Percentiles rank a stretch among this genome's conserved stretches.
phyloP scores from a whole-genome alignment of 352 stramenopile genomes.

The Lagenidium giganteum region DNA sequence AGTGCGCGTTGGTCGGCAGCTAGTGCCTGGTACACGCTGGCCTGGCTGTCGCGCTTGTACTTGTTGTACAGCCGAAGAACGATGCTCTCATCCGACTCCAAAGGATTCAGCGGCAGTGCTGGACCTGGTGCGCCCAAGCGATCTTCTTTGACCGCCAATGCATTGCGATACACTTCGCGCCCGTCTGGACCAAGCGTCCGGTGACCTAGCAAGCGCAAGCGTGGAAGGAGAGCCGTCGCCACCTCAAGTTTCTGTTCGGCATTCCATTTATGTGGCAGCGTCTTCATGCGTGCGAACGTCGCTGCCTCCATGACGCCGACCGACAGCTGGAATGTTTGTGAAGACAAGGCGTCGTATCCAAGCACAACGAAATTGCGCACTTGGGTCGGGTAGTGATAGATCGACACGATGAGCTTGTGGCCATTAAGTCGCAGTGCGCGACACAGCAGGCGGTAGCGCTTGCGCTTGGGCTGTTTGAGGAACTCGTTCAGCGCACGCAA shows the following conservation, averaged over 20 bases:
- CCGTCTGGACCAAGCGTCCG: neutral
- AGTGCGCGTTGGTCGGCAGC: slow-evolving; percentile 21
- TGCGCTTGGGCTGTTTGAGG: slow-evolving; percentile 34
- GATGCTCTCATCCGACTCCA: slow-evolving; percentile 17
- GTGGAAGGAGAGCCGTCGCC: slow-evolving; percentile 26
- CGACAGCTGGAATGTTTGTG: slow-evolving; percentile 27
- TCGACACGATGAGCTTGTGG: slow-evolving; percentile 40
- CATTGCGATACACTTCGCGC: slow-evolving; percentile 19
- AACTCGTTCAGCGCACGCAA: slow-evolving; percentile 36
- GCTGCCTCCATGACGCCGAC: slow-evolving; percentile 41
- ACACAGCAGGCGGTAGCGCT: slow-evolving; percentile 41
- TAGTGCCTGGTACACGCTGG: no score
- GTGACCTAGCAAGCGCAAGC: slow-evolving; percentile 25
- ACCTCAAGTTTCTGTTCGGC: slow-evolving; percentile 38
- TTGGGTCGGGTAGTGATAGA: slow-evolving; percentile 58
- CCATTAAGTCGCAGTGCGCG: slow-evolving; percentile 27
- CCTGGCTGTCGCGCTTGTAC: slow-evolving; percentile 27
- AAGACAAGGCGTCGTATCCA: slow-evolving; percentile 43
- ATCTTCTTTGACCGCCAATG: slow-evolving; percentile 29
- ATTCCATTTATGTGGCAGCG: slow-evolving; percentile 37
- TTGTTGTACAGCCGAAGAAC: no score
- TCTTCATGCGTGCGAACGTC: slow-evolving; percentile 25
- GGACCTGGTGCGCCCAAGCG: slow-evolving; percentile 11
- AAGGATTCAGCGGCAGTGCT: slow-evolving; percentile 17
- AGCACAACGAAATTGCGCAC: slow-evolving; percentile 45